Conservation (phyloP, 192 early-diverging fungal genomes). For the Radiomyces spectabilis region DNA sequence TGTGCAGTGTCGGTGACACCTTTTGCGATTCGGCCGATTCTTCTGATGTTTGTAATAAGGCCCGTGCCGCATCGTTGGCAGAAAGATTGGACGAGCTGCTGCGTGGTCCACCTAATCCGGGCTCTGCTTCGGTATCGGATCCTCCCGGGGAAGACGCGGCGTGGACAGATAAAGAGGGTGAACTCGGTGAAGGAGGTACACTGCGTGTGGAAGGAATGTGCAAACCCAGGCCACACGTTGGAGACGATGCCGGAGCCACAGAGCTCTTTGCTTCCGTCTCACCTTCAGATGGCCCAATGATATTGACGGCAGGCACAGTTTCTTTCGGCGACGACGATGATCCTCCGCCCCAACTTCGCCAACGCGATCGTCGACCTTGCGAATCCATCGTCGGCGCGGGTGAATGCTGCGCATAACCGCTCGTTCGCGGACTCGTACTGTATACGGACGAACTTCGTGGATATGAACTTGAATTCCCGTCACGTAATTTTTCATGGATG, state of each 20-base stretch:
- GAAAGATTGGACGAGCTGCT: background rate
- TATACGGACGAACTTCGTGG: too few species aligned
- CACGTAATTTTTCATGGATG: conserved; percentile 30
- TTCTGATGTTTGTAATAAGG: background rate
- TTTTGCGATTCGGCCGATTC: background rate
- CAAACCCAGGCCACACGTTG: conserved; percentile 2
- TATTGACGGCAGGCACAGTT: background rate
- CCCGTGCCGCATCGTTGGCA: background rate
- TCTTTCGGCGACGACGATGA: background rate
- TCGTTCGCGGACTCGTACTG: too few species aligned
- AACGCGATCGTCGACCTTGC: conserved; percentile 21
- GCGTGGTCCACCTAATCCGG: background rate
- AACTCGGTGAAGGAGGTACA: background rate
- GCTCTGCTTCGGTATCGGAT: too few species aligned
- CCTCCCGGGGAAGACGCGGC: background rate
- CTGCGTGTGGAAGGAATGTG: conserved; percentile 1
- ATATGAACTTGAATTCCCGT: too few species aligned
- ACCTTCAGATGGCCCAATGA: background rate
- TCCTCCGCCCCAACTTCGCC: conserved; percentile 44
- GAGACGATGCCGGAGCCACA: too few species aligned
- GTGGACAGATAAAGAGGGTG: background rate
- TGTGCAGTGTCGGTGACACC: background rate
- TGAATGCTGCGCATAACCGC: too few species aligned
- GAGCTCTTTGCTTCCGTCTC: too few species aligned
- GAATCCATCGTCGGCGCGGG: conserved; percentile 7